Evolutionary conservation across 805 yeast species (phyloP), one percentile per base, ranked within the genome.

Genomic region (Candida pseudoglaebosa): DNA sequence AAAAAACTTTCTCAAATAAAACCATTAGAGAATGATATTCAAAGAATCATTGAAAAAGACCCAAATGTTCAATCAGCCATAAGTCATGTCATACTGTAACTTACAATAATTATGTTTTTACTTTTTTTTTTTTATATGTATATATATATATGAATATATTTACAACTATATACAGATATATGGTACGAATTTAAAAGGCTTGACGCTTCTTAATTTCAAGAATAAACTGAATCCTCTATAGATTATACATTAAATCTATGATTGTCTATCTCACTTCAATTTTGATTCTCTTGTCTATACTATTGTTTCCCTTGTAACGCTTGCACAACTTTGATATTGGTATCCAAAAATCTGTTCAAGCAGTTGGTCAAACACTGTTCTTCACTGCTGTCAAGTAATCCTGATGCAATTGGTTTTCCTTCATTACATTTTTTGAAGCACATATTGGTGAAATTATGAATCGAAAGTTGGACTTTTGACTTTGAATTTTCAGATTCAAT

Each of bases 371-470:
- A 65, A 59, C 97, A 90, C 24, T 69, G 61, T 48, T 82, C 84
- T 61, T 90, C 97, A 39, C 60, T 59, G 2, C 64, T 38, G 45
- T 71, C 70, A 47, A 89, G 67, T 34, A 68, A 70, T 21, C 75
- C 74, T 41, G 67, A 62, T 35, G 68, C 63, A 36, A 77, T 66
- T 13, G 70, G 61, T 39, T 40, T 55, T 44, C 62, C 57, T 35
- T 67, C 64, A 37, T 88, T 75, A 62, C 98, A 90, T 64, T 85
- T 84, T 59, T 83, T 85, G 73, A 88, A 90, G 60, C 98, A 90
- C 71, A 82, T 72, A 56, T 88, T 90, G 19, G 96, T 89, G 75
- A 87, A 88, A 53, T 74, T 78, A 59, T 90, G 96, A 44, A 90
- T 84, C 24, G 95, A 79, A 67, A 77, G 74, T 61, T 88, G 96